Percentiles rank a stretch among this genome's conserved stretches.
Evolutionary conservation across 768 basidiomycete species (phyloP).

Genomic region (Termitomyces eurrhizus): DNA sequence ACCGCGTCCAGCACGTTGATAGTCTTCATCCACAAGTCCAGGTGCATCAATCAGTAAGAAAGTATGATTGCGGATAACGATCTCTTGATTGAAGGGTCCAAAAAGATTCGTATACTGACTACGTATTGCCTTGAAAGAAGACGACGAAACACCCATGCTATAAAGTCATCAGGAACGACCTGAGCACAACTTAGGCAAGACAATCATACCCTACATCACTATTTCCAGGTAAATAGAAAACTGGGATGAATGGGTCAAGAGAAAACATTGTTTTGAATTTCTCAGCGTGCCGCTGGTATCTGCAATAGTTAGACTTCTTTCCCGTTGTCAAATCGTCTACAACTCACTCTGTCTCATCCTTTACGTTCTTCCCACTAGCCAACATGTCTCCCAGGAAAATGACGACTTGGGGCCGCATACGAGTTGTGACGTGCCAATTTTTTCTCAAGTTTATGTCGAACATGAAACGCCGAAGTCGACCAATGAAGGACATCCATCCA

Average conservation of each 20-base stretch:
- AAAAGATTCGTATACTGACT: constrained; percentile 58
- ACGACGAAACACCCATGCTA: constrained; percentile 53
- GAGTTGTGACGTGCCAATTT: constrained; percentile 61
- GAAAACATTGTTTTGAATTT: constrained; percentile 65
- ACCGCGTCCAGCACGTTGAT: constrained; percentile 50
- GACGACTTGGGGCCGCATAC: constrained; percentile 58
- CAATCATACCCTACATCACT: constrained; percentile 63
- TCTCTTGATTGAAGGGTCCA: constrained; percentile 61
- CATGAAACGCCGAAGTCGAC: constrained; percentile 37
- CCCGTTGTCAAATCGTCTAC: neutral
- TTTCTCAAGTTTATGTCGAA: constrained; percentile 61
- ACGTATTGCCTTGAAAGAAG: constrained; percentile 52
- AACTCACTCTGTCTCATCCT: constrained; percentile 39
- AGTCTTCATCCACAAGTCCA: constrained; percentile 81
- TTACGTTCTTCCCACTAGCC: constrained; percentile 54
- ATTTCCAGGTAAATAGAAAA: constrained; percentile 75
- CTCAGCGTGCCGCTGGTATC: constrained; percentile 55
- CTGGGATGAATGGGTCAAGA: constrained; percentile 31
- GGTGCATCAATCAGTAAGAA: constrained; percentile 74
- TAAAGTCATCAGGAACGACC: neutral
- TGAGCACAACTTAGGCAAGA: neutral
- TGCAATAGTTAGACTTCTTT: constrained; percentile 22
- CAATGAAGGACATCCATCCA: constrained; percentile 35
- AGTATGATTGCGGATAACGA: constrained; percentile 64
- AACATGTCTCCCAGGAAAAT: constrained; percentile 79